phyloP scores from a whole-genome alignment of 108 stramenopile genomes.

The Skeletonema menzelii region DNA sequence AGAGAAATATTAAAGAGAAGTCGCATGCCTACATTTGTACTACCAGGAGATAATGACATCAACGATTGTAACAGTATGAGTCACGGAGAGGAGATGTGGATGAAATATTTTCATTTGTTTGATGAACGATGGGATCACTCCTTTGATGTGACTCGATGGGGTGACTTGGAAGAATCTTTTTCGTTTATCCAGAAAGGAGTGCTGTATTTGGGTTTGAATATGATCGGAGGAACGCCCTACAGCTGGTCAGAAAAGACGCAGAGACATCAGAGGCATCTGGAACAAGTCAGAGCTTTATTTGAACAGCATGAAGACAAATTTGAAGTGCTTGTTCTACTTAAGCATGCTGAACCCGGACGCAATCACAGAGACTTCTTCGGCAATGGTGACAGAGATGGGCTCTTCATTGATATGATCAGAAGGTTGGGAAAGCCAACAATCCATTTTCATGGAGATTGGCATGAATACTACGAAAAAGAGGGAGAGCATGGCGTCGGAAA shows the following conservation, averaged over 20 bases:
- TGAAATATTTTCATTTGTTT: conserved; percentile 51
- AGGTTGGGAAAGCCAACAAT: conserved; percentile 45
- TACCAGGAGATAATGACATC: conserved; percentile 81
- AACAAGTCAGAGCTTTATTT: conserved; percentile 10
- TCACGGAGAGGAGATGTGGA: conserved; percentile 47
- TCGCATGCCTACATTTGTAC: conserved; percentile 49
- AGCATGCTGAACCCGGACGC: neutral
- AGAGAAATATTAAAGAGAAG: neutral
- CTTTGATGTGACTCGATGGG: conserved; percentile 37
- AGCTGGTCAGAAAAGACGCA: conserved; percentile 43
- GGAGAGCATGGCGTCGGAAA: conserved; percentile 25
- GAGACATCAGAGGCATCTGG: conserved; percentile 37
- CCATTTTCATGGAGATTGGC: conserved; percentile 62
- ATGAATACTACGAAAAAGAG: conserved; percentile 31
- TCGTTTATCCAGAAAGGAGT: conserved; percentile 56
- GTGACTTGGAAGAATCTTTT: conserved; percentile 55
- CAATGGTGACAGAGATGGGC: conserved; percentile 13
- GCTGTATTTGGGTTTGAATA: conserved; percentile 67
- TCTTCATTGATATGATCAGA: conserved; percentile 12
- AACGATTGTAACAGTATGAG: conserved; percentile 58
- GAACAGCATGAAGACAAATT: neutral
- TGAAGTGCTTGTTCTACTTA: neutral
- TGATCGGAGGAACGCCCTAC: conserved; percentile 45
- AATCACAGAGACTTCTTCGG: conserved; percentile 37
- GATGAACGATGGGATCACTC: conserved; percentile 42